Evolutionary conservation across 305 asterid species (phyloP).

Genomic region (Ajuga reptans): DNA sequence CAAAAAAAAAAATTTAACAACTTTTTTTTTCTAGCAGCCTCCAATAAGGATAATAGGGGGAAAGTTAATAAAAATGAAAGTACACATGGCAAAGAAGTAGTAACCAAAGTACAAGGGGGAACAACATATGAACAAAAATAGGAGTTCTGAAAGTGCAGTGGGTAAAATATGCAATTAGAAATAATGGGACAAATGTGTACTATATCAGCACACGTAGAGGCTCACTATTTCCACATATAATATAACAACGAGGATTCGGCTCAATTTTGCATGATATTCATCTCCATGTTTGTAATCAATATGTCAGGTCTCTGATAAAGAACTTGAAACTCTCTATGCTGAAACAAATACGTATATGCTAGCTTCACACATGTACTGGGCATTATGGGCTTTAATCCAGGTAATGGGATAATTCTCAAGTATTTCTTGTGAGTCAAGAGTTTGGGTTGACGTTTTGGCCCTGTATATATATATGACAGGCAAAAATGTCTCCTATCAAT

Average conservation of each 20-base stretch:
- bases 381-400: constrained; percentile 91
- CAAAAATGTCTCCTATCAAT: constrained; percentile 84
- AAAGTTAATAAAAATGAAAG: too few relatives aligned
- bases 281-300: not conserved
- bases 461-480: constrained; percentile 49
- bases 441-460: constrained; percentile 11
- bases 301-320: constrained; percentile 54
- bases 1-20: too few relatives aligned
- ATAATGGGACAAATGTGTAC: too few relatives aligned
- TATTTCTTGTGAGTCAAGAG: not conserved
- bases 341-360: constrained; percentile 71
- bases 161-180: too few relatives aligned
- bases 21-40: too few relatives aligned
- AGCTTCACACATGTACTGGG: constrained; percentile 87
- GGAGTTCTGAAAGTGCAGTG: too few relatives aligned
- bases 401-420: constrained; percentile 24
- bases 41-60: too few relatives aligned
- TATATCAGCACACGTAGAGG: not conserved
- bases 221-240: not conserved
- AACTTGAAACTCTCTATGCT: constrained; percentile 53
- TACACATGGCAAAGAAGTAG: too few relatives aligned
- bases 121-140: too few relatives aligned
- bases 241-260: not conserved
- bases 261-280: not conserved
- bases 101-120: too few relatives aligned